Conservation (phyloP, 2,329 filamentous ascomycete species). For the Epichloe gansuensis region DNA sequence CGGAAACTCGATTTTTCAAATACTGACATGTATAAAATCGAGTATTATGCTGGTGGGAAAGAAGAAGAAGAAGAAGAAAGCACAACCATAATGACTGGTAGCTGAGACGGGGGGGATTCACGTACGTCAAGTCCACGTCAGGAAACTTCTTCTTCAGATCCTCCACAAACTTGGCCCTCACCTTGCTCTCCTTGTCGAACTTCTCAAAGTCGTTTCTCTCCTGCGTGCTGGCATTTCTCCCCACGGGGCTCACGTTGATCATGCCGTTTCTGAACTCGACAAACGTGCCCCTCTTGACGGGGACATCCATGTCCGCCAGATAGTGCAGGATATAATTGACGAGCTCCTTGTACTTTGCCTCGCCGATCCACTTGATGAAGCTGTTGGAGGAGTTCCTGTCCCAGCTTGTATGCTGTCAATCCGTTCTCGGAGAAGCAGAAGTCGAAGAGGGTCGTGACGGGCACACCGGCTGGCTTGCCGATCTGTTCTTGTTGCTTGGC, state of each 20-base stretch:
- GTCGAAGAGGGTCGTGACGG: conserved; percentile 84
- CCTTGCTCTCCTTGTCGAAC: conserved; percentile 66
- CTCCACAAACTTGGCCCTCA: conserved; percentile 65
- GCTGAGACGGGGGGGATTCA: neutral
- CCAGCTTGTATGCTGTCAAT: conserved; percentile 78
- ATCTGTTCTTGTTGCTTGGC: conserved; percentile 94
- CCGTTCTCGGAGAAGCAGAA: conserved; percentile 98
- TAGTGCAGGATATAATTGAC: conserved; percentile 69
- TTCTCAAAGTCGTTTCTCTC: conserved; percentile 75
- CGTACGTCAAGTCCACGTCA: conserved; percentile 68
- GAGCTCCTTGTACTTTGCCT: conserved; percentile 68
- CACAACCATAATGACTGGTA: neutral
- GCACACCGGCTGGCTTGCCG: conserved; percentile 45
- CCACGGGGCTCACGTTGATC: conserved; percentile 75
- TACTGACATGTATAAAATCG: neutral
- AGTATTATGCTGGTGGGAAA: neutral
- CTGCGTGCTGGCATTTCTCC: conserved; percentile 69
- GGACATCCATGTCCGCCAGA: conserved; percentile 72
- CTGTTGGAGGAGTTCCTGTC: conserved; percentile 61
- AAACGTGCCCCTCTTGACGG: conserved; percentile 74
- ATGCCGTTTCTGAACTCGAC: conserved; percentile 86
- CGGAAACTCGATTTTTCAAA: too few relatives aligned
- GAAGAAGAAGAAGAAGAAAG: neutral
- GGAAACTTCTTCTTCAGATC: conserved; percentile 70
- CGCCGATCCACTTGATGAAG: conserved; percentile 88